Percentiles rank a stretch among this genome's conserved stretches.
Evolutionary conservation across 2,329 filamentous ascomycete species (phyloP).

Genomic region (Colletotrichum camelliae): DNA sequence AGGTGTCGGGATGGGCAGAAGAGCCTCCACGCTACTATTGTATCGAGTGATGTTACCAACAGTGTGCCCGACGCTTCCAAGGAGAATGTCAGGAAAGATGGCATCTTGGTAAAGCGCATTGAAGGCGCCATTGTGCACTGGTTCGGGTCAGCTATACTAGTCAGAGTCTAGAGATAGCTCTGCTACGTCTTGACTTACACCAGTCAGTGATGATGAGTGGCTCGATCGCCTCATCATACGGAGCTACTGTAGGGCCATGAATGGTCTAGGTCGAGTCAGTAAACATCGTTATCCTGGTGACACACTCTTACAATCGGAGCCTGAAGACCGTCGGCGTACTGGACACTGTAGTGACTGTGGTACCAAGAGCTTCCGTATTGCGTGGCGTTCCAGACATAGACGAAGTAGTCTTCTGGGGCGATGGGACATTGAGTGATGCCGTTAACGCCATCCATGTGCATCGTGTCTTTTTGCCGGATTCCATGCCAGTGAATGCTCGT

Average conservation of each 20-base stretch:
- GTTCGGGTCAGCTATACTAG: not conserved
- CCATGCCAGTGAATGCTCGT: conserved; percentile 60
- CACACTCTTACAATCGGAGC: conserved; percentile 53
- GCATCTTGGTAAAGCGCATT: not conserved
- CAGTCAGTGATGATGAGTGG: conserved; percentile 23
- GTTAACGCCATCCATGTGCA: conserved; percentile 31
- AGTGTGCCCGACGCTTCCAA: not conserved
- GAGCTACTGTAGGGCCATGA: conserved; percentile 17
- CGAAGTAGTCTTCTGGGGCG: conserved; percentile 45
- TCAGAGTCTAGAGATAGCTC: not conserved
- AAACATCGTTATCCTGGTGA: not conserved
- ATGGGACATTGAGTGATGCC: conserved; percentile 57
- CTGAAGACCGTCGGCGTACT: conserved; percentile 56
- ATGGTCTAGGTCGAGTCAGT: conserved; percentile 11
- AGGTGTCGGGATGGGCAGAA: not conserved
- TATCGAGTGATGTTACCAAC: not conserved
- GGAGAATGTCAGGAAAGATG: not conserved
- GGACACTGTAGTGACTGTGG: conserved; percentile 44
- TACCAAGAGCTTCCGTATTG: conserved; percentile 46
- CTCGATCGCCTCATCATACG: conserved; percentile 19
- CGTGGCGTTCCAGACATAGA: conserved; percentile 34
- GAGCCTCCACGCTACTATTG: not conserved
- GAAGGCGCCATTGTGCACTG: not conserved
- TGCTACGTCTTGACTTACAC: not conserved
- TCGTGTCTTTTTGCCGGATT: conserved; percentile 45